These are phyloP conservation scores for Zygotorulaspora florentina DNA, from an alignment of 805 yeast genomes.

Conservation along the genomic window DNA sequence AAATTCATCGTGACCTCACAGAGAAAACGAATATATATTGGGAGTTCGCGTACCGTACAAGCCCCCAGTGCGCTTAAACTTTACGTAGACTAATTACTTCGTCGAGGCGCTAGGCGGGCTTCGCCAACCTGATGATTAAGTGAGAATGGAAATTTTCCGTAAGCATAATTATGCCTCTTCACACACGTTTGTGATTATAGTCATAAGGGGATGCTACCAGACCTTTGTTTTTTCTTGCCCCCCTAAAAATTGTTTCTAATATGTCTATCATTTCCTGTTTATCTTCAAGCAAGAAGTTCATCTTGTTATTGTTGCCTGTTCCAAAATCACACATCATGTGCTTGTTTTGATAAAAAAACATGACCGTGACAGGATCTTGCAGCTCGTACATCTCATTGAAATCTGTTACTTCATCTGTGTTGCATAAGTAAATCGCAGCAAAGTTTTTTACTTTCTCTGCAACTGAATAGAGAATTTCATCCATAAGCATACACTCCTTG, in stretches of 20 bases:
- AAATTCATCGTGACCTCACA: too few relatives aligned
- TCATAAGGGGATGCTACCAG: slow-evolving; percentile 80
- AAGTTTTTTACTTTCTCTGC: slow-evolving; percentile 84
- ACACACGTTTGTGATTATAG: slow-evolving; percentile 42
- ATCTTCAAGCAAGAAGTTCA: slow-evolving; percentile 73
- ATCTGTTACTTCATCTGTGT: slow-evolving; percentile 83
- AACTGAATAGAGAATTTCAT: slow-evolving; percentile 72
- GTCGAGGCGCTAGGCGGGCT: too few relatives aligned
- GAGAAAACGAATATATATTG: too few relatives aligned
- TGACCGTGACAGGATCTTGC: slow-evolving; percentile 84
- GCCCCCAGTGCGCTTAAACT: too few relatives aligned
- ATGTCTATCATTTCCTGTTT: slow-evolving; percentile 90
- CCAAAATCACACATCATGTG: slow-evolving; percentile 99
- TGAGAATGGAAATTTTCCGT: too few relatives aligned
- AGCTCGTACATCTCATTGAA: slow-evolving; percentile 54
- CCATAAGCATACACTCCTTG: slow-evolving; percentile 82
- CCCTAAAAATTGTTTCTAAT: slow-evolving; percentile 82
- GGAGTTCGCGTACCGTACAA: too few relatives aligned
- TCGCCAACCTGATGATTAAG: too few relatives aligned
- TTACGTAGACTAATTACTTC: too few relatives aligned
- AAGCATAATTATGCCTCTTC: not conserved
- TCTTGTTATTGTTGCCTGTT: slow-evolving; percentile 93
- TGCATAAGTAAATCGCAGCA: slow-evolving; percentile 85
- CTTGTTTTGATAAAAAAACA: slow-evolving; percentile 90
- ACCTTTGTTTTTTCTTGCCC: slow-evolving; percentile 91